Evolutionary conservation across 129 eudicot species (phyloP).

Genomic region (Glebionis coronaria): DNA sequence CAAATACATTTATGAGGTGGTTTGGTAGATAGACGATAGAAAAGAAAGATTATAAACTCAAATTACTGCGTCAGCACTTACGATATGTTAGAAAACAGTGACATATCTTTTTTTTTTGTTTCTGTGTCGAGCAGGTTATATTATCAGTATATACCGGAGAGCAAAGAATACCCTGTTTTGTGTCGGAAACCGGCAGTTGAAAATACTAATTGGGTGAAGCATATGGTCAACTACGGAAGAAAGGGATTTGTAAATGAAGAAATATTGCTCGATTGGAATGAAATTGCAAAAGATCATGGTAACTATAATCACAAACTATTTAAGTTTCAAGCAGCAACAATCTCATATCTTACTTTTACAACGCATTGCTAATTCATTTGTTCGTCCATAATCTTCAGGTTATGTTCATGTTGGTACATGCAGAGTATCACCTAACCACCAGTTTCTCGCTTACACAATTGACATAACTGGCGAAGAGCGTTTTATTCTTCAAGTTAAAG

Average conservation of each 20-base stretch:
- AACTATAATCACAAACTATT: slow-evolving; percentile 1
- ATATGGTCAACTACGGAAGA: slow-evolving; percentile 35
- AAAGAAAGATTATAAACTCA: no score
- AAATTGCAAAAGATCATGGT: slow-evolving; percentile 74
- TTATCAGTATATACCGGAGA: slow-evolving; percentile 87
- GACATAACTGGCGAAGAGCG: slow-evolving; percentile 64
- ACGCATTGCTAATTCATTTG: background rate
- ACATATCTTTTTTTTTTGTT: slow-evolving; percentile 6
- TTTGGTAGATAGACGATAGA: no score
- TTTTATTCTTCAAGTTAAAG: slow-evolving; percentile 76
- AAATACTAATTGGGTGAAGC: slow-evolving; percentile 42
- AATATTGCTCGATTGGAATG: slow-evolving; percentile 90
- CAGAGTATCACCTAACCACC: slow-evolving; percentile 89
- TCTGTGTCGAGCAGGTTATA: slow-evolving; percentile 53
- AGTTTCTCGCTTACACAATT: slow-evolving; percentile 77
- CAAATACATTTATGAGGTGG: no score
- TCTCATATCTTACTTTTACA: background rate
- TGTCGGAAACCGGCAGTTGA: slow-evolving; percentile 60
- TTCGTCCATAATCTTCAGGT: slow-evolving; percentile 43
- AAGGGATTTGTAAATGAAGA: slow-evolving; percentile 41
- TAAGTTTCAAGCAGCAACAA: background rate
- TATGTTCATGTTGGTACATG: slow-evolving; percentile 92
- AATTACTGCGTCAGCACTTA: no score
- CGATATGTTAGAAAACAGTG: background rate
- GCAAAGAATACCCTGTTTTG: slow-evolving; percentile 81